Percentiles rank a stretch among this genome's conserved stretches.
These are phyloP conservation scores for Sporothrix mexicana DNA, from an alignment of 2,329 filamentous ascomycete genomes.

Conservation along the genomic window DNA sequence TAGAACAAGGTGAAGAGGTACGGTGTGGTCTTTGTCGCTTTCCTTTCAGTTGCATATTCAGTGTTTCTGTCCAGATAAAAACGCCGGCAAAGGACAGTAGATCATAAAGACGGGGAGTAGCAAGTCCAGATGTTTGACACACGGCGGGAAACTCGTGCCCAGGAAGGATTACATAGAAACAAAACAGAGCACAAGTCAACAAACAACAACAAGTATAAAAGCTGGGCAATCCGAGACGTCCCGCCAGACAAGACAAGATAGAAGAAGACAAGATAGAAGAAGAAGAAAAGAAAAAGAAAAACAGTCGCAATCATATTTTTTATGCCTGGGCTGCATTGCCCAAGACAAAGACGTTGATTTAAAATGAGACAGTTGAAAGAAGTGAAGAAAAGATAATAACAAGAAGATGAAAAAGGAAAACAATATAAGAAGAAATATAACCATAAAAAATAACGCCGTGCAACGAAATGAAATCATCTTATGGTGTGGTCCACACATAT, in stretches of 20 bases:
- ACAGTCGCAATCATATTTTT: not conserved
- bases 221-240: constrained; percentile 9
- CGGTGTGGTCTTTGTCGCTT: not conserved
- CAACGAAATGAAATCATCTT: constrained; percentile 15
- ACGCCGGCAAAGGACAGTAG: not conserved
- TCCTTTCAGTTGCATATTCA: not conserved
- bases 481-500: constrained; percentile 25
- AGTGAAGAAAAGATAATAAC: not conserved
- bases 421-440: not conserved
- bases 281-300: not conserved
- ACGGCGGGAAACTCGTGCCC: not conserved
- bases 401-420: not conserved
- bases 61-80: constrained; percentile 13
- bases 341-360: constrained; percentile 9
- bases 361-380: constrained; percentile 21
- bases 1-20: not conserved
- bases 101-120: not conserved
- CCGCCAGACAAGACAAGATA: not conserved
- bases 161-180: not conserved
- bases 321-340: constrained; percentile 8
- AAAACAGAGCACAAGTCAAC: not conserved
- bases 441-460: constrained; percentile 4
- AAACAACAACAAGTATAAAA: not conserved
- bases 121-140: not conserved
- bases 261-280: too few species aligned